Percentiles rank a stretch among this genome's conserved stretches.
phyloP scores from a whole-genome alignment of 345 rosid species.

The Carallia brachiata region DNA sequence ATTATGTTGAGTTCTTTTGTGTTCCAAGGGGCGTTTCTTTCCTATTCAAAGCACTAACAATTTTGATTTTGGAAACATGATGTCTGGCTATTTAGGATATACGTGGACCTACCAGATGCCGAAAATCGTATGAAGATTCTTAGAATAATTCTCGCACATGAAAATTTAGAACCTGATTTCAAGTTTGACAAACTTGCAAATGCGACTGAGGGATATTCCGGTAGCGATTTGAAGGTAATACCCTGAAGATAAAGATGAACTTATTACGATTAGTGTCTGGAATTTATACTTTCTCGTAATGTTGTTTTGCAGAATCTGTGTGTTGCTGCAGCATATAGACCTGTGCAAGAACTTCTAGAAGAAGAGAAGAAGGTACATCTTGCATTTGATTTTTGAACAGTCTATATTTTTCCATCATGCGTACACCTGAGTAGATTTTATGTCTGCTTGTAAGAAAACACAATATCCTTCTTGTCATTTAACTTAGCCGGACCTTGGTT shows the following conservation, averaged over 20 bases:
- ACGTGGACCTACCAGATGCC: slow-evolving; percentile 93
- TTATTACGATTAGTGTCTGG: slow-evolving; percentile 1
- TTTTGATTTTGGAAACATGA: slow-evolving; percentile 18
- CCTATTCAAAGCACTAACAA: not conserved
- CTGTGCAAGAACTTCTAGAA: slow-evolving; percentile 91
- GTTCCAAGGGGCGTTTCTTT: not conserved
- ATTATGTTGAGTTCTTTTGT: not conserved
- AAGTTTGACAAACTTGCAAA: slow-evolving; percentile 67
- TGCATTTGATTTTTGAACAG: slow-evolving; percentile 1
- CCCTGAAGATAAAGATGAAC: not conserved
- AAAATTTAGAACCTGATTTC: slow-evolving; percentile 61
- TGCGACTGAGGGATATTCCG: slow-evolving; percentile 93
- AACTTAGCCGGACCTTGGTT: too few relatives aligned
- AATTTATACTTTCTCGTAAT: slow-evolving; percentile 3
- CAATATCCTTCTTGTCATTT: too few relatives aligned
- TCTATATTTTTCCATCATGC: not conserved
- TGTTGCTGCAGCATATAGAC: slow-evolving; percentile 94
- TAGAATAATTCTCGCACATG: slow-evolving; percentile 66
- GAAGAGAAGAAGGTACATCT: slow-evolving; percentile 62
- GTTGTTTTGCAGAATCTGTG: slow-evolving; percentile 72
- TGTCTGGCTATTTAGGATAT: slow-evolving; percentile 53
- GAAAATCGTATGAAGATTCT: slow-evolving; percentile 84
- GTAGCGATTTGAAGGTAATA: slow-evolving; percentile 95
- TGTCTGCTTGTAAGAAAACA: not conserved
- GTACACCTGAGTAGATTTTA: not conserved